phyloP scores from a whole-genome alignment of 306 rosid genomes.

The Trichosanthes truncata region DNA sequence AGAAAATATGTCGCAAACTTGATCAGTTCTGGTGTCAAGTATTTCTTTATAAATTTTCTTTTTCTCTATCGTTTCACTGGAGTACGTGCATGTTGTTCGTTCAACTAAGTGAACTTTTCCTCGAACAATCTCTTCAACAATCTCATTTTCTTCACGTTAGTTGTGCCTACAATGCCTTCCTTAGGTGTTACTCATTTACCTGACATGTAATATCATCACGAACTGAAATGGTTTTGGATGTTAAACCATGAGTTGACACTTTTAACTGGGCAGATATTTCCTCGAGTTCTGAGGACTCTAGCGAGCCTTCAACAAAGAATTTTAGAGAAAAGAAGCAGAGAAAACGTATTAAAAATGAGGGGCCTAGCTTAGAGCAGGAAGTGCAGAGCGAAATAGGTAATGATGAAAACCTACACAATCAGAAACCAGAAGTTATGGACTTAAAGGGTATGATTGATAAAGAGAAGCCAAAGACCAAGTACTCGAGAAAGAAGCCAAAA shows the following conservation, averaged over 20 bases:
- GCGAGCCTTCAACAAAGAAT: neutral
- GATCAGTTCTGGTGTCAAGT: neutral
- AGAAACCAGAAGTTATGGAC: neutral
- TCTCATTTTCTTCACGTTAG: neutral
- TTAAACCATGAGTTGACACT: neutral
- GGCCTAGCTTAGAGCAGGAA: neutral
- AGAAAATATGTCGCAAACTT: neutral
- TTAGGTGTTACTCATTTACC: neutral
- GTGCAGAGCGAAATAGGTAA: neutral
- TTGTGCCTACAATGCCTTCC: neutral
- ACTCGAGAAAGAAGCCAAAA: slow-evolving; percentile 15
- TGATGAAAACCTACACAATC: neutral
- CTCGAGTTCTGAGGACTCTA: neutral
- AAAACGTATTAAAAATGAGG: neutral
- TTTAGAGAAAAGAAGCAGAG: neutral
- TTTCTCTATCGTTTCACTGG: neutral
- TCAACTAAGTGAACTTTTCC: neutral
- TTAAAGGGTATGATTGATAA: neutral
- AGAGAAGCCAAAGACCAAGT: slow-evolving; percentile 11
- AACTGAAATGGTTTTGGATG: neutral
- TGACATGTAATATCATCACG: neutral
- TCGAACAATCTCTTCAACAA: neutral
- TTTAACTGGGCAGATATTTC: slow-evolving; percentile 2
- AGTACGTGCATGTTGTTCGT: neutral
- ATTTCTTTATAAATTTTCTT: neutral